Base-by-base conservation (phyloP, 1,284 basidiomycete genomes). In the Neonothopanus nambi region DNA sequence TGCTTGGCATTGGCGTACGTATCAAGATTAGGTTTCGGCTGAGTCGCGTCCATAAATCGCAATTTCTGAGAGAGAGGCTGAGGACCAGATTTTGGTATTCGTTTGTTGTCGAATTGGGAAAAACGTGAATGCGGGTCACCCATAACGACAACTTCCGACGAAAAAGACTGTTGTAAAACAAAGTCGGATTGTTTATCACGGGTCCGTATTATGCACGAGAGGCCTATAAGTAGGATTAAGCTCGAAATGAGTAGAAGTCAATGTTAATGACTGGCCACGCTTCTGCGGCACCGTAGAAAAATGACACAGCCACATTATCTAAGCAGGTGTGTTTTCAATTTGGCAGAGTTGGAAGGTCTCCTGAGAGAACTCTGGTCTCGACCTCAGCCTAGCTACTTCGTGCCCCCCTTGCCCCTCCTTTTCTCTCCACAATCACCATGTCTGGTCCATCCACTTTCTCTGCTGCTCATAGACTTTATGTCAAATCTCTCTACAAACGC, bases 401-500 rank as follows among this genome's bases (percentile, higher is more conserved):
- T 28, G 36, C 44, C 40, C 30, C 40, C 20, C 26, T 61, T 59
- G 35, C 48, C 58, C 45, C 44, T 57, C 44, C 47, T 56, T 49
- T 47, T 61, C 40, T 38, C 2, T 30, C 18, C 52, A 20, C 58
- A 35, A 47, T 57, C 54, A 67, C 61, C 51, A 81, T 80, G 79
- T 72, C 78, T 39, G 58, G 70, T 55, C 26, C 26, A 28, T 72
- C 81, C 42, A 72, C 87, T 23, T 94, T 92, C 76, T 82, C 88
- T 42, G 74, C 83, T 42, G 90, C 87, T 3, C 92, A 95, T 77
- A 79, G 84, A 68, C 78, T 85, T 65, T 91, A 95, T 70, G 93
- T 98, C 73, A 92, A 94, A 75, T 91, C 89, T 23, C 83, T 98
- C 12, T 98, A 97, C 79, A 87, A 84, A 66, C 86, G 95, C 45